phyloP scores from a whole-genome alignment of 176 grass and related monocot genomes.

The Pontederia paniculata region DNA sequence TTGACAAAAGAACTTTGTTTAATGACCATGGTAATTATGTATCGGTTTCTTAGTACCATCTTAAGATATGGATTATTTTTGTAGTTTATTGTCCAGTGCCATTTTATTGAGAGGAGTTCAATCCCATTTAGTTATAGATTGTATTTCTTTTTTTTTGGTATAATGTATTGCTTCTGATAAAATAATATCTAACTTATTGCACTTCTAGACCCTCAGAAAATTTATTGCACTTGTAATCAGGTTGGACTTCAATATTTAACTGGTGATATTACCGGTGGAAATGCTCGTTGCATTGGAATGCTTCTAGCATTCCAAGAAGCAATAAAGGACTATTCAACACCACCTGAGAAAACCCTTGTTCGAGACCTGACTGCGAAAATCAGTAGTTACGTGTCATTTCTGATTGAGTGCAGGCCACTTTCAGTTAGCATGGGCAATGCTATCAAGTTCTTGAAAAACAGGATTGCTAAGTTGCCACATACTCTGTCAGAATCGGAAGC shows the following conservation, averaged over 20 bases:
- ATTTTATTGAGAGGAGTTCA: too few relatives aligned
- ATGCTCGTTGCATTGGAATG: slow-evolving; percentile 71
- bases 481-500: slow-evolving; percentile 47
- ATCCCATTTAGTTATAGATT: too few relatives aligned
- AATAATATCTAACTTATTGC: background rate
- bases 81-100: too few relatives aligned
- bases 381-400: slow-evolving; percentile 52
- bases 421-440: slow-evolving; percentile 80
- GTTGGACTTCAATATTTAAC: slow-evolving; percentile 79
- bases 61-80: too few relatives aligned
- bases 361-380: slow-evolving; percentile 65
- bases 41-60: too few relatives aligned
- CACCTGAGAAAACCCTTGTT: slow-evolving; percentile 48
- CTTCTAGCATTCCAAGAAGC: slow-evolving; percentile 66
- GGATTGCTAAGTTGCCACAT: slow-evolving; percentile 39
- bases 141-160: too few relatives aligned
- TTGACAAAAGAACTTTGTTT: too few relatives aligned
- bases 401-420: slow-evolving; percentile 59
- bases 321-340: slow-evolving; percentile 61
- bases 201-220: too few relatives aligned
- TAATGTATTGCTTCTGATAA: too few relatives aligned
- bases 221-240: slow-evolving; percentile 24
- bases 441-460: slow-evolving; percentile 66
- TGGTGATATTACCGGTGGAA: slow-evolving; percentile 50
- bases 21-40: too few relatives aligned